A percentile compares a stretch with the other conserved stretches of the same genome.
These are phyloP conservation scores for Fusarium compactum DNA, from an alignment of 2,329 filamentous ascomycete genomes.

Conservation along the genomic window DNA sequence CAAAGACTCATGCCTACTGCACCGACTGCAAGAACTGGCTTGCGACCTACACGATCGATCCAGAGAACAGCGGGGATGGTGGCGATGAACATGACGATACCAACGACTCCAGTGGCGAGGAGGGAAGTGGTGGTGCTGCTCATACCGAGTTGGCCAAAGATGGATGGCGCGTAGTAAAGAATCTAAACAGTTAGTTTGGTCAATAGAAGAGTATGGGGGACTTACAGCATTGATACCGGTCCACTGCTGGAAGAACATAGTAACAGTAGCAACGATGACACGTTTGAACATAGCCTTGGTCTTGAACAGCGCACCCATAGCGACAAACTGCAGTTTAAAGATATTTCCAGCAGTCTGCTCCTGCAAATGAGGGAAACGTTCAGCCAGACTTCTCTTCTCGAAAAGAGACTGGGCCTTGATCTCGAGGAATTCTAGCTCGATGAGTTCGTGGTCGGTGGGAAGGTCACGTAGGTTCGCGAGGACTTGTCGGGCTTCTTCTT, in stretches of 20 bases:
- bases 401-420: constrained; percentile 84
- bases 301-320: constrained; percentile 73
- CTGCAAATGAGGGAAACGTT: constrained; percentile 18
- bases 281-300: constrained; percentile 75
- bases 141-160: constrained; percentile 76
- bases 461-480: constrained; percentile 73
- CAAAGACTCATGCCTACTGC: constrained; percentile 77
- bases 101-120: constrained; percentile 77
- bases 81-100: constrained; percentile 76
- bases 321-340: constrained; percentile 77
- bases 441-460: constrained; percentile 70
- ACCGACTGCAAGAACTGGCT: constrained; percentile 71
- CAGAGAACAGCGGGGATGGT: constrained; percentile 76
- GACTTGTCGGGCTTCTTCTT: constrained; percentile 73
- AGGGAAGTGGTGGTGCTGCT: constrained; percentile 64
- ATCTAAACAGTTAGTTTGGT: constrained; percentile 16
- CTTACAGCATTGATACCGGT: constrained; percentile 66
- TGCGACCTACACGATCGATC: constrained; percentile 73
- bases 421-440: constrained; percentile 83
- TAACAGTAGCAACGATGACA: constrained; percentile 72
- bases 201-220: fast-evolving
- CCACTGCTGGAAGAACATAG: constrained; percentile 69
- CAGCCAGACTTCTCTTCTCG: constrained; percentile 65
- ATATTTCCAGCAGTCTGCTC: constrained; percentile 56
- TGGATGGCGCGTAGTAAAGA: constrained; percentile 77